Percentiles rank a stretch among this genome's conserved stretches.
Evolutionary conservation across 1,284 basidiomycete genomes (phyloP).

Genomic region (Cutaneotrichosporon arboriforme): DNA sequence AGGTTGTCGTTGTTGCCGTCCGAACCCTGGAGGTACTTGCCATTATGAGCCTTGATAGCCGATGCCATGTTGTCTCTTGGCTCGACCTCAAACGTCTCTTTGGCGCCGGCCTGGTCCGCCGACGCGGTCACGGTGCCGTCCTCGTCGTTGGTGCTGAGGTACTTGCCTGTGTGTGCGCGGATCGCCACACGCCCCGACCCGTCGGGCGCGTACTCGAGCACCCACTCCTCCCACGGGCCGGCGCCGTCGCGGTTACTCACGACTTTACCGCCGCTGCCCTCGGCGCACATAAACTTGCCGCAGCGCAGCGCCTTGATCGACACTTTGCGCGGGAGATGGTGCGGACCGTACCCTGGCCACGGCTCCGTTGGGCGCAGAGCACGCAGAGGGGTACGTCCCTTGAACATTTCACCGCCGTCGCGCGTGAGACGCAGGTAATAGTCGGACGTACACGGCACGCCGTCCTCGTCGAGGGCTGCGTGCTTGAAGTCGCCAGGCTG

Average conservation of each 20-base stretch:
- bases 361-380: constrained; percentile 15
- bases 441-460: constrained; percentile 16
- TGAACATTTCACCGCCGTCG: constrained; percentile 16
- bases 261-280: constrained; percentile 8
- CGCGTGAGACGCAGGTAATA: constrained; percentile 20
- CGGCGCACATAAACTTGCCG: constrained; percentile 12
- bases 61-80: background rate
- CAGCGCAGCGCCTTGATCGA: constrained; percentile 7
- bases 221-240: constrained; percentile 10
- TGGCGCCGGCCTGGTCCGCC: background rate
- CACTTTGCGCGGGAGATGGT: background rate
- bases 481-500: constrained; percentile 15
- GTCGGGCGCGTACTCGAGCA: background rate
- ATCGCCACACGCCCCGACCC: background rate
- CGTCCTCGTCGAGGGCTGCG: constrained; percentile 19
- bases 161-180: background rate
- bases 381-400: background rate
- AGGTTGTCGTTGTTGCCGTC: constrained; percentile 2
- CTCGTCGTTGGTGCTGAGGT: background rate
- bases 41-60: constrained; percentile 7
- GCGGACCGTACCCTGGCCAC: constrained; percentile 10
- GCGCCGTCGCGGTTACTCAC: background rate
- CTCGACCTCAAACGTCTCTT: constrained; percentile 1
- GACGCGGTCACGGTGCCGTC: background rate
- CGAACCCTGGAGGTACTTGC: constrained; percentile 11